A percentile compares a stretch with the other conserved stretches of the same genome.
These are phyloP conservation scores for Afroboletus lepidellus DNA, from an alignment of 1,284 basidiomycete genomes.

Conservation along the genomic window DNA sequence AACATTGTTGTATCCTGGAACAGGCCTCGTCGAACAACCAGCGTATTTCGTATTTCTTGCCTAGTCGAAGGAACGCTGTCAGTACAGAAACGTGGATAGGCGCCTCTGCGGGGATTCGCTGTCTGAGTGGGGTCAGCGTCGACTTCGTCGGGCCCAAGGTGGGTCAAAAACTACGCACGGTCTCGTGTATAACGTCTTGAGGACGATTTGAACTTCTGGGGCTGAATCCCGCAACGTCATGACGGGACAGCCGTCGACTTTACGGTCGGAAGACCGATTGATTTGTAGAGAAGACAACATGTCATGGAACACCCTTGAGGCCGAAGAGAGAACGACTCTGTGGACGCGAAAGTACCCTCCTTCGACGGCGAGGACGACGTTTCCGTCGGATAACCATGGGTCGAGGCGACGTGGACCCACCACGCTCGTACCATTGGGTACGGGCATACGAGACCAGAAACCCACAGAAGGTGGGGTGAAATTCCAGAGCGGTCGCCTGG, in stretches of 20 bases:
- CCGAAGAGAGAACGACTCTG: conserved; percentile 24
- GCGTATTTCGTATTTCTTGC: conserved; percentile 28
- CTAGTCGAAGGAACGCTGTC: conserved; percentile 25
- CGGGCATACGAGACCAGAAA: conserved; percentile 23
- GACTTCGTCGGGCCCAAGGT: not conserved
- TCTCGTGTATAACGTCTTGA: conserved; percentile 25
- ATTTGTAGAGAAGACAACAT: conserved; percentile 18
- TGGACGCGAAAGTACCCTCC: conserved; percentile 26
- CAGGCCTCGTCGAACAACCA: conserved; percentile 29
- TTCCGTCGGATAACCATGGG: conserved; percentile 29
- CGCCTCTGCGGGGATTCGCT: conserved; percentile 19
- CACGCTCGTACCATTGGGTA: conserved; percentile 12
- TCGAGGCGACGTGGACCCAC: conserved; percentile 23
- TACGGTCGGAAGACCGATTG: conserved; percentile 12
- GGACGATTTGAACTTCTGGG: conserved; percentile 29
- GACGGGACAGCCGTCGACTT: conserved; percentile 28
- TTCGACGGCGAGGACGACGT: conserved; percentile 26
- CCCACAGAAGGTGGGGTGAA: conserved; percentile 10
- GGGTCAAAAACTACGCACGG: conserved; percentile 21
- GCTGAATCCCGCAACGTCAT: conserved; percentile 21
- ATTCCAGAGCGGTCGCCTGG: conserved; percentile 11
- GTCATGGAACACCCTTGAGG: conserved; percentile 24
- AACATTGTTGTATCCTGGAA: conserved; percentile 22
- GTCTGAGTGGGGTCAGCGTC: conserved; percentile 19
- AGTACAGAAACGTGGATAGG: conserved; percentile 24